Percentiles rank a stretch among this genome's conserved stretches.
Conservation (phyloP, 1,139 yeast genomes). For the Saccharomyces hybrid region DNA sequence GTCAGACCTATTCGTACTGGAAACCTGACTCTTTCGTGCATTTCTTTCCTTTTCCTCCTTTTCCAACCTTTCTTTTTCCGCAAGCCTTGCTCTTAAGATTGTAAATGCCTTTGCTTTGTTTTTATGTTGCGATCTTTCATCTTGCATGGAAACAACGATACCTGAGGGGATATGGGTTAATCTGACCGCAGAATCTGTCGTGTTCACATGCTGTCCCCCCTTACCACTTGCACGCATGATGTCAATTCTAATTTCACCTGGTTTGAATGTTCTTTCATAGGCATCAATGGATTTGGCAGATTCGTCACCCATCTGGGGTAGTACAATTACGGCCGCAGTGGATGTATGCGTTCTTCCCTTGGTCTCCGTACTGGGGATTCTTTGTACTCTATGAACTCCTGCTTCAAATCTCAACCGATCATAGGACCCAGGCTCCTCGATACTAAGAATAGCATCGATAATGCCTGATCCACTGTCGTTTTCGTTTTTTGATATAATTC, state of each 20-base stretch:
- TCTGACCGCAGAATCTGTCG: constrained; percentile 95
- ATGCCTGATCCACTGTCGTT: constrained; percentile 54
- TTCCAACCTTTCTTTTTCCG: constrained; percentile 66
- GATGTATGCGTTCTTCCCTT: constrained; percentile 95
- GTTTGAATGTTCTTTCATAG: constrained; percentile 68
- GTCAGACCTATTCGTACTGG: constrained; percentile 84
- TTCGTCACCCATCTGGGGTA: constrained; percentile 69
- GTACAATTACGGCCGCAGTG: constrained; percentile 88
- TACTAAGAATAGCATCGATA: constrained; percentile 66
- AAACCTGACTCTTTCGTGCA: constrained; percentile 73
- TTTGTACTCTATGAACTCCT: constrained; percentile 93
- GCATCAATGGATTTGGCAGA: constrained; percentile 41
- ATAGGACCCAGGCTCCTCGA: constrained; percentile 73
- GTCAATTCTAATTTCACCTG: constrained; percentile 85
- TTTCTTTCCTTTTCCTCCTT: constrained; percentile 58
- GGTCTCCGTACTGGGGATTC: constrained; percentile 87
- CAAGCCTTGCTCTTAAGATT: constrained; percentile 72
- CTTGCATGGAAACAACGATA: constrained; percentile 82
- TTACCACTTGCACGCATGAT: constrained; percentile 96
- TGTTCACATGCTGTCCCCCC: constrained; percentile 98
- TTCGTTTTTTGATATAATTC: constrained; percentile 51
- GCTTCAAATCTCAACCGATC: constrained; percentile 72
- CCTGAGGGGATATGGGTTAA: constrained; percentile 91
- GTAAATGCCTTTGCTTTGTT: constrained; percentile 93
- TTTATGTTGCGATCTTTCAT: constrained; percentile 88